These are phyloP conservation scores for Eucalyptus polybractea DNA, from an alignment of 345 rosid genomes.

Conservation along the genomic window DNA sequence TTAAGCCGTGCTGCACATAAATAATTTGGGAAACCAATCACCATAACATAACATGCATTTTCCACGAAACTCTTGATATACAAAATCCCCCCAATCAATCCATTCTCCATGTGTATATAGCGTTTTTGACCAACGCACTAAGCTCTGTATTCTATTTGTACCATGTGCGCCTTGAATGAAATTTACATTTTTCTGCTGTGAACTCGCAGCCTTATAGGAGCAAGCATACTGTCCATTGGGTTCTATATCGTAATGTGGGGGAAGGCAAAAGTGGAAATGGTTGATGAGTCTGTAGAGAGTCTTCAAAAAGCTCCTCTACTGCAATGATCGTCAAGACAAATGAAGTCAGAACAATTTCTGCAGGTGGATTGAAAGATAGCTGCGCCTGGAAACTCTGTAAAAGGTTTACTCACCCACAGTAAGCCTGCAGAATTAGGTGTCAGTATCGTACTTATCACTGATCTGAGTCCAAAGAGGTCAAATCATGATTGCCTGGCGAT, in stretches of 20 bases:
- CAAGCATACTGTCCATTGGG: slow-evolving; percentile 8
- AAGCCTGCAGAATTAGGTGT: not conserved
- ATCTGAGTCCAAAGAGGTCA: not conserved
- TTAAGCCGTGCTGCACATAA: not conserved
- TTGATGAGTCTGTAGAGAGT: not conserved
- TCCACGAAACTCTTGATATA: not conserved
- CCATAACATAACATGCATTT: not conserved
- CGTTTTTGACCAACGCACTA: not conserved
- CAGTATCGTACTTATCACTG: not conserved
- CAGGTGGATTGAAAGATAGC: not conserved
- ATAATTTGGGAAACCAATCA: not conserved
- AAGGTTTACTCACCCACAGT: not conserved
- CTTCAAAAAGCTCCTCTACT: slow-evolving; percentile 2
- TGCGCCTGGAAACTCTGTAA: not conserved
- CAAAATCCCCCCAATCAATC: not conserved
- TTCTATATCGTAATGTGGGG: slow-evolving; percentile 28
- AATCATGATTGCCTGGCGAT: not conserved
- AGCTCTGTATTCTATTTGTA: not conserved
- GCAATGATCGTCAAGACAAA: not conserved
- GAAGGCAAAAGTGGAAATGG: slow-evolving; percentile 10
- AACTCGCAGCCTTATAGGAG: slow-evolving; percentile 11
- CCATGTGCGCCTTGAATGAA: not conserved
- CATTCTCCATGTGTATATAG: not conserved
- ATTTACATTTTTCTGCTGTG: not conserved
- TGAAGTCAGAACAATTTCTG: not conserved